Percentiles rank a stretch among this genome's conserved stretches.
phyloP scores from a whole-genome alignment of 805 yeast genomes.

The Pichia cabralensis region DNA sequence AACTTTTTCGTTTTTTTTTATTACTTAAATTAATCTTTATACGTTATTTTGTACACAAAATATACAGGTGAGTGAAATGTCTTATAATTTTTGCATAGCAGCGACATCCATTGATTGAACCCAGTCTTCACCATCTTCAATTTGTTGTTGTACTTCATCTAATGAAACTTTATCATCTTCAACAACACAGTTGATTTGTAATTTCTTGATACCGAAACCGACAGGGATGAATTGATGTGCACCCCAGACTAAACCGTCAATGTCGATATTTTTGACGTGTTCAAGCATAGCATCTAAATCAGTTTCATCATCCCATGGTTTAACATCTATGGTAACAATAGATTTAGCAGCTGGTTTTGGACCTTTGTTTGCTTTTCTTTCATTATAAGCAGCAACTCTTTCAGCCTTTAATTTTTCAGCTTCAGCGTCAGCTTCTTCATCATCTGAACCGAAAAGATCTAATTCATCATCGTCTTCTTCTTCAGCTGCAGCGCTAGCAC shows the following conservation, averaged over 20 bases:
- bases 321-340: conserved; percentile 90
- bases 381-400: conserved; percentile 96
- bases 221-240: conserved; percentile 92
- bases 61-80: no score
- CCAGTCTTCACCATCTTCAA: conserved; percentile 95
- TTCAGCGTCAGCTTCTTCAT: conserved; percentile 89
- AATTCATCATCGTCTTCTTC: conserved; percentile 88
- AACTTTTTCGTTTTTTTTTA: no score
- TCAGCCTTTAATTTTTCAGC: conserved; percentile 96
- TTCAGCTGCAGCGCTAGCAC: conserved; percentile 48
- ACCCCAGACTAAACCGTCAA: conserved; percentile 98
- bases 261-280: conserved; percentile 73
- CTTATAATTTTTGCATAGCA: conserved; percentile 97
- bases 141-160: conserved; percentile 71
- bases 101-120: conserved; percentile 98
- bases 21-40: no score
- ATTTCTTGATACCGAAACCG: conserved; percentile 99
- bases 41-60: no score
- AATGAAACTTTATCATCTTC: conserved; percentile 95
- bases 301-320: conserved; percentile 99
- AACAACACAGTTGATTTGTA: conserved; percentile 95
- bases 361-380: conserved; percentile 94
- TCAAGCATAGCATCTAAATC: conserved; percentile 82
- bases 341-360: conserved; percentile 99
- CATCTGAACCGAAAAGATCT: conserved; percentile 90